Percentiles rank a stretch among this genome's conserved stretches.
phyloP scores from a whole-genome alignment of 306 rosid genomes.

The Leucaena leucocephala region DNA sequence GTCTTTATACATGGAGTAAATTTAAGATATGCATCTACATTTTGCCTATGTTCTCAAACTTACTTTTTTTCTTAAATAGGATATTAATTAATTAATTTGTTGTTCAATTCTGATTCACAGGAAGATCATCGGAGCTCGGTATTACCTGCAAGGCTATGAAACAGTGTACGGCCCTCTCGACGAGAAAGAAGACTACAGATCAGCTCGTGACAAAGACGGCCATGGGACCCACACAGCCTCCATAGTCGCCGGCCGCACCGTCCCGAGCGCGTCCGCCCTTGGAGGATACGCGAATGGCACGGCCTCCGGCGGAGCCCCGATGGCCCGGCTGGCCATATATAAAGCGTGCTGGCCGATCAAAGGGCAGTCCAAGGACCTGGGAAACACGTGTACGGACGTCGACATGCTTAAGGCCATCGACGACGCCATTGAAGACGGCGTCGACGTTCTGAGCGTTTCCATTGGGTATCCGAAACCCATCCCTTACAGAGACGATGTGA shows the following conservation, averaged over 20 bases:
- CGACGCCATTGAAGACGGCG: slow-evolving; percentile 86
- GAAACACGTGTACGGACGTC: slow-evolving; percentile 67
- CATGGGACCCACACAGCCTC: slow-evolving; percentile 91
- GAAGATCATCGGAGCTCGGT: neutral
- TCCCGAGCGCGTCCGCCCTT: slow-evolving; percentile 23
- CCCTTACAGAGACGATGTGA: slow-evolving; percentile 55
- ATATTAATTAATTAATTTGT: too few species aligned
- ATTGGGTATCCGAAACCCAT: slow-evolving; percentile 54
- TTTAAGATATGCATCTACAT: too few species aligned
- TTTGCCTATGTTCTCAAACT: too few species aligned
- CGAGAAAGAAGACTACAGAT: slow-evolving; percentile 55
- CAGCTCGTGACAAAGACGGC: slow-evolving; percentile 52
- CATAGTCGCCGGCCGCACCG: slow-evolving; percentile 65
- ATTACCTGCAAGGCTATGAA: neutral
- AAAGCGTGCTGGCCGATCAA: slow-evolving; percentile 90
- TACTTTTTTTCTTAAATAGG: too few species aligned
- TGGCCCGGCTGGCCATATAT: slow-evolving; percentile 75
- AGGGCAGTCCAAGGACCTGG: slow-evolving; percentile 52
- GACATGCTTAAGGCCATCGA: slow-evolving; percentile 87
- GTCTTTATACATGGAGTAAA: too few species aligned
- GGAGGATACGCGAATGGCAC: slow-evolving; percentile 52
- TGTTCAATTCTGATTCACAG: neutral
- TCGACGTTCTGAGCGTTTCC: slow-evolving; percentile 70
- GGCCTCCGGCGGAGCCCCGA: slow-evolving; percentile 79
- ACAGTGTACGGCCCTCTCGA: slow-evolving; percentile 47